Conservation (phyloP, 2,329 filamentous ascomycete genomes). For the Arthrobotrys entomopaga region DNA sequence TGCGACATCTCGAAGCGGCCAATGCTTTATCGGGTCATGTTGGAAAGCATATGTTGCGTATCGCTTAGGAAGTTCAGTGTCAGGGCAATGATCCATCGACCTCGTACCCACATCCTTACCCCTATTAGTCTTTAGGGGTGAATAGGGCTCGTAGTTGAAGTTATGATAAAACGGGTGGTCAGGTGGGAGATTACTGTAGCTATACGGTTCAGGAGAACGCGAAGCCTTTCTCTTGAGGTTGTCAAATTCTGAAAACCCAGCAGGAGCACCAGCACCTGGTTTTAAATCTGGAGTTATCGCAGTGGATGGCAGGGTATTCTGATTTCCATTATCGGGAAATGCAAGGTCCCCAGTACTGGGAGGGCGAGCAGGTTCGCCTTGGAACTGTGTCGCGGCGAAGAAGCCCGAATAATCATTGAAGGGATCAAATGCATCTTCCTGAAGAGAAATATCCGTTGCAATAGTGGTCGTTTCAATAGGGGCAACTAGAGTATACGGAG, state of each 20-base stretch:
- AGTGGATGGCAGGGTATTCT: not conserved
- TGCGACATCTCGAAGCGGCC: slow-evolving; percentile 38
- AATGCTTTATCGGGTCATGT: slow-evolving; percentile 29
- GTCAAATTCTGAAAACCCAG: not conserved
- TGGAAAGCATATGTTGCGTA: slow-evolving; percentile 32
- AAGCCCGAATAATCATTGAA: not conserved
- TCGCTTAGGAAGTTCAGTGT: not conserved
- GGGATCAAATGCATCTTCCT: no score
- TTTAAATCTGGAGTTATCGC: not conserved
- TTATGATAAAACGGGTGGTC: slow-evolving; percentile 6
- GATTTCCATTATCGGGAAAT: not conserved
- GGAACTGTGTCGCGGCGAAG: not conserved
- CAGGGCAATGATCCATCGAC: slow-evolving; percentile 34
- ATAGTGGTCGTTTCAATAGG: not conserved
- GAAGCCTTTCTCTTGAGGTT: not conserved
- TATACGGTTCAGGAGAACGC: not conserved
- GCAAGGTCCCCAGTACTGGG: not conserved
- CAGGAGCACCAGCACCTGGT: not conserved
- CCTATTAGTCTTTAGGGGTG: slow-evolving; percentile 8
- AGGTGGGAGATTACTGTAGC: not conserved
- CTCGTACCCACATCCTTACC: slow-evolving; percentile 16
- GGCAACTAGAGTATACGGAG: not conserved
- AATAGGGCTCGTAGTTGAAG: slow-evolving; percentile 23
- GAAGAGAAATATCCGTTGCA: not conserved
- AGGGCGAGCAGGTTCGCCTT: not conserved